Percentiles rank a stretch among this genome's conserved stretches.
These are phyloP conservation scores for Tricholoma terreum DNA, from an alignment of 768 basidiomycete species.

Conservation along the genomic window DNA sequence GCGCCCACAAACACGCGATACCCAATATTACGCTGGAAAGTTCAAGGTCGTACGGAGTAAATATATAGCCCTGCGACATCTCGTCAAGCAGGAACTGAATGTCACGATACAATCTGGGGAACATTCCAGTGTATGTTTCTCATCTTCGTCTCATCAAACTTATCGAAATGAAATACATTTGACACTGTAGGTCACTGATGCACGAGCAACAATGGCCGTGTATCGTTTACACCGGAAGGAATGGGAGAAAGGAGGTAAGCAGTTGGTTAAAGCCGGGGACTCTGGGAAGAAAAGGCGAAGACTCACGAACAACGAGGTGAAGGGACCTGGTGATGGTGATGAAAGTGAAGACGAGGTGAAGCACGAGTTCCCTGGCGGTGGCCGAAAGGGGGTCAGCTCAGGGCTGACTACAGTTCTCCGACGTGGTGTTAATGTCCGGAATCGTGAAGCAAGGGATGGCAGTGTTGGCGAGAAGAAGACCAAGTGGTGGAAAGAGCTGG, in stretches of 20 bases:
- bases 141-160: background rate
- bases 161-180: background rate
- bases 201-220: slow-evolving; percentile 92
- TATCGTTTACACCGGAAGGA: slow-evolving; percentile 77
- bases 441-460: slow-evolving; percentile 1
- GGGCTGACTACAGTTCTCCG: slow-evolving; percentile 53
- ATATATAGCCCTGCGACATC: slow-evolving; percentile 71
- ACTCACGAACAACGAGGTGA: slow-evolving; percentile 13
- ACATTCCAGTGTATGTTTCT: slow-evolving; percentile 76
- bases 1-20: slow-evolving; percentile 61
- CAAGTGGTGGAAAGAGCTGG: slow-evolving; percentile 48
- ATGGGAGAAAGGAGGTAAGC: slow-evolving; percentile 68
- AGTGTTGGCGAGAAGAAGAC: slow-evolving; percentile 17
- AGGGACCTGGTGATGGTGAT: slow-evolving; percentile 10
- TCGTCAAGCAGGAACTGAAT: slow-evolving; percentile 77
- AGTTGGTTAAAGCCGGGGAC: slow-evolving; percentile 9
- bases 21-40: slow-evolving; percentile 59
- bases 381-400: slow-evolving; percentile 62
- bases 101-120: slow-evolving; percentile 84
- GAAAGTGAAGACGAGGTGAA: slow-evolving; percentile 1
- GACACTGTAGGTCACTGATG: slow-evolving; percentile 73
- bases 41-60: slow-evolving; percentile 59
- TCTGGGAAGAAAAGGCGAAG: slow-evolving; percentile 20
- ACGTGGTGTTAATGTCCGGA: slow-evolving; percentile 18
- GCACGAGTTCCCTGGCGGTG: slow-evolving; percentile 43